Conservation (phyloP, 306 rosid species). For the Castanospermum australe region DNA sequence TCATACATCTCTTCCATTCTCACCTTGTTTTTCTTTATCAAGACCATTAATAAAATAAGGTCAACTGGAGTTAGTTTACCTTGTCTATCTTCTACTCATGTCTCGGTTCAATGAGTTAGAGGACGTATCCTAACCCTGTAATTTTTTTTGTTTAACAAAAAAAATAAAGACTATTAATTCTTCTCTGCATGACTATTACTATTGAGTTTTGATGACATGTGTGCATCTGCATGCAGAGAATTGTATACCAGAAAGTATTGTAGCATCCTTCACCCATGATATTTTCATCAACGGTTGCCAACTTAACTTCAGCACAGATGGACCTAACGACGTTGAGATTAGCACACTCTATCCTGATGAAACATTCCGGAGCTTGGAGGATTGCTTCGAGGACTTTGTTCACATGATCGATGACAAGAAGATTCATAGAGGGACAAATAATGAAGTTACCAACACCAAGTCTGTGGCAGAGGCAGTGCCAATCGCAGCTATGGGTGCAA, state of each 20-base stretch:
- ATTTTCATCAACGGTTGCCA: conserved; percentile 81
- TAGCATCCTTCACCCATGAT: conserved; percentile 75
- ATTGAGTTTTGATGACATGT: too few relatives aligned
- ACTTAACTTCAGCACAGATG: conserved; percentile 37
- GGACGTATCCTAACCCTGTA: too few relatives aligned
- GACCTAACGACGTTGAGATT: conserved; percentile 45
- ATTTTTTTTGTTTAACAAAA: too few relatives aligned
- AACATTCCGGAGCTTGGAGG: conserved; percentile 51
- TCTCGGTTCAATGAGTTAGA: too few relatives aligned
- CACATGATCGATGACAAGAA: conserved; percentile 18
- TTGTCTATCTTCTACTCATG: too few relatives aligned
- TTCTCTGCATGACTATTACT: background rate
- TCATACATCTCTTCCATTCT: background rate
- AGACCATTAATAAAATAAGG: too few relatives aligned
- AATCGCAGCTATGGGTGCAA: conserved; percentile 30
- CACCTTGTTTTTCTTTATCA: background rate
- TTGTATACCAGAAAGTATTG: conserved; percentile 54
- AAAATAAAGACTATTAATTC: too few relatives aligned
- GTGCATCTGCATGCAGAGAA: conserved; percentile 55
- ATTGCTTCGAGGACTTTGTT: conserved; percentile 60
- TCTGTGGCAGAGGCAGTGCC: conserved; percentile 35
- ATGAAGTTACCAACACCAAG: conserved; percentile 13
- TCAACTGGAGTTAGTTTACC: too few relatives aligned
- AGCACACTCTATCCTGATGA: conserved; percentile 60
- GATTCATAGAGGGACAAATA: background rate